Percentiles rank a stretch among this genome's conserved stretches.
phyloP scores from a whole-genome alignment of 768 basidiomycete species.

The Podaxis pistillaris region DNA sequence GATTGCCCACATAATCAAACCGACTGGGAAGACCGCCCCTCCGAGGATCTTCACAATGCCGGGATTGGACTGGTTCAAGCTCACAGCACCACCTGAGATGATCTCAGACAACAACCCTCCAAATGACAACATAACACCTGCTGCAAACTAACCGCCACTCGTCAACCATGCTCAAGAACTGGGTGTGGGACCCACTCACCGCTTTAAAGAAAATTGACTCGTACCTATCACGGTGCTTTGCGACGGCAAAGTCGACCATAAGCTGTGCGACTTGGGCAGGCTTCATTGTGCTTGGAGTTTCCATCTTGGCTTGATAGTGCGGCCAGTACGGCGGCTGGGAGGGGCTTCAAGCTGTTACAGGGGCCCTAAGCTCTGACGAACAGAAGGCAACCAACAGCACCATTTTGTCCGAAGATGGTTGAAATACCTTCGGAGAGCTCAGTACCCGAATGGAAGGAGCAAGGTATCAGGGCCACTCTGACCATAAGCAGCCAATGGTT shows the following conservation, averaged over 20 bases:
- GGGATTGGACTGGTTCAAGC: constrained; percentile 51
- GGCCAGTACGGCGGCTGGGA: neutral
- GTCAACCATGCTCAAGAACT: neutral
- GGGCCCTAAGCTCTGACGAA: neutral
- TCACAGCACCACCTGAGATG: constrained; percentile 56
- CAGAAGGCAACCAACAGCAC: neutral
- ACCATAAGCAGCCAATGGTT: neutral
- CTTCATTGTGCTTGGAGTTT: constrained; percentile 43
- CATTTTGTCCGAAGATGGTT: neutral
- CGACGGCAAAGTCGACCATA: constrained; percentile 55
- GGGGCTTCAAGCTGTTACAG: neutral
- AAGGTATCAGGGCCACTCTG: neutral
- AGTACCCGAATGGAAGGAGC: neutral
- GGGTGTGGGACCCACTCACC: constrained; percentile 35
- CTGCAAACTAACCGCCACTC: constrained; percentile 47
- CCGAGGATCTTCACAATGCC: constrained; percentile 66
- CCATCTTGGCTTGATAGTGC: constrained; percentile 17
- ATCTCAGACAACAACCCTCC: constrained; percentile 65
- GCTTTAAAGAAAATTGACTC: constrained; percentile 67
- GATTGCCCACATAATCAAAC: constrained; percentile 66
- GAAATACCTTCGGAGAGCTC: neutral
- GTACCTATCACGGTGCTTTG: constrained; percentile 63
- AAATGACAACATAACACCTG: constrained; percentile 74
- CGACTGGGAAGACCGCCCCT: constrained; percentile 73
- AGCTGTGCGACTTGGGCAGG: constrained; percentile 56